Percentiles rank a stretch among this genome's conserved stretches.
These are phyloP conservation scores for Chamaecyparis obtusa DNA, from an alignment of 75 land plant species.

Conservation along the genomic window DNA sequence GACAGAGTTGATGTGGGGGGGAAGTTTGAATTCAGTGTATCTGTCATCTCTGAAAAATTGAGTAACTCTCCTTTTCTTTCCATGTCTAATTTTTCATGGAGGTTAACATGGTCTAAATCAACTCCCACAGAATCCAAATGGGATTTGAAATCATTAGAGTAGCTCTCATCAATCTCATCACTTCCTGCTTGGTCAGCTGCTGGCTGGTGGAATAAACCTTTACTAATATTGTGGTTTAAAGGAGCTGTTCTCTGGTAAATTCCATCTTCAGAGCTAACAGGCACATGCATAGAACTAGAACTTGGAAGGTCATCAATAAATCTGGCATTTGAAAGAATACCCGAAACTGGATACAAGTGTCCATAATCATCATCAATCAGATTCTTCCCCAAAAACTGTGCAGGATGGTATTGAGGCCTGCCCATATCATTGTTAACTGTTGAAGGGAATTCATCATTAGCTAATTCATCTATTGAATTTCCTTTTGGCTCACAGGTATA, in stretches of 20 bases:
- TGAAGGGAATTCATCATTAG: slow-evolving; percentile 13
- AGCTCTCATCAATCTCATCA: neutral
- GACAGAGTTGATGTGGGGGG: slow-evolving; percentile 13
- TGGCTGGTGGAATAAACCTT: slow-evolving; percentile 24
- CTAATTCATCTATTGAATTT: slow-evolving; percentile 4
- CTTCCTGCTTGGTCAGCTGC: slow-evolving; percentile 16
- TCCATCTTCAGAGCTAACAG: slow-evolving; percentile 21
- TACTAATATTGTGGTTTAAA: slow-evolving; percentile 49
- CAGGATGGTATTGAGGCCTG: neutral
- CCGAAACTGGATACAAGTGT: slow-evolving; percentile 51
- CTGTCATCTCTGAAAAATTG: slow-evolving; percentile 4
- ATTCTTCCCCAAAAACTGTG: slow-evolving; percentile 34
- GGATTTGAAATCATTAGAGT: slow-evolving; percentile 14
- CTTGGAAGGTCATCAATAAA: slow-evolving; percentile 27
- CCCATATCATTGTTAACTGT: neutral
- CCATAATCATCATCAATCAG: slow-evolving; percentile 57
- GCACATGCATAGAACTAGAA: slow-evolving; percentile 26
- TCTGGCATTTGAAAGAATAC: slow-evolving; percentile 41
- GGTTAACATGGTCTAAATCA: slow-evolving; percentile 12
- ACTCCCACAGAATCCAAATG: slow-evolving; percentile 22
- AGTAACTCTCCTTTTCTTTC: slow-evolving; percentile 12
- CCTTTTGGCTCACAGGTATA: slow-evolving; percentile 11
- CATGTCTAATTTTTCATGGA: slow-evolving; percentile 33
- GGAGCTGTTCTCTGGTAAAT: slow-evolving; percentile 42
- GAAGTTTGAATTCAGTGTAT: slow-evolving; percentile 17